phyloP scores from a whole-genome alignment of 345 rosid species.

The Camelina hispida region DNA sequence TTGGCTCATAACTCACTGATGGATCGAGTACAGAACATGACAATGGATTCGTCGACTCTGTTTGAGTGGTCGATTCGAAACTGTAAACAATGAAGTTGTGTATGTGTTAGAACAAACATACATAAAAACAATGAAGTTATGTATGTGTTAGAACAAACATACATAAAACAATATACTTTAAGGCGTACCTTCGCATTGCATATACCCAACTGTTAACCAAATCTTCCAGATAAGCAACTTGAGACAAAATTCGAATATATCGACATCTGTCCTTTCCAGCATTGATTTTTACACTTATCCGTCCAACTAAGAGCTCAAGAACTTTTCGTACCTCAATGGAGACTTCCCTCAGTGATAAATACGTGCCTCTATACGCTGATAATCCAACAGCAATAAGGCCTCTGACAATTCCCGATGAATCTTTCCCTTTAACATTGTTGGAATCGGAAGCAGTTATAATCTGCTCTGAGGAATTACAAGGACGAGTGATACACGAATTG shows the following conservation, averaged over 20 bases:
- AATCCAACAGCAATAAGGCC: slow-evolving; percentile 91
- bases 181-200: slow-evolving; percentile 75
- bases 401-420: slow-evolving; percentile 67
- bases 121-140: slow-evolving; percentile 19
- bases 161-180: slow-evolving; percentile 19
- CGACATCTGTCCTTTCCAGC: slow-evolving; percentile 83
- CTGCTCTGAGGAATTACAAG: slow-evolving; percentile 55
- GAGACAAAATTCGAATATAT: slow-evolving; percentile 77
- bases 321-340: slow-evolving; percentile 81
- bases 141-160: slow-evolving; percentile 27
- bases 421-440: slow-evolving; percentile 64
- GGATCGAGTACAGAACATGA: slow-evolving; percentile 42
- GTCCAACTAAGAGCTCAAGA: slow-evolving; percentile 82
- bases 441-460: slow-evolving; percentile 51
- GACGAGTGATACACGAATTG: slow-evolving; percentile 86
- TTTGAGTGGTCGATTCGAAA: slow-evolving; percentile 61
- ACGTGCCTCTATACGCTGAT: slow-evolving; percentile 75
- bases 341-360: slow-evolving; percentile 76
- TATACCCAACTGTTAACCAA: slow-evolving; percentile 87
- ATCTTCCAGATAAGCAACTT: slow-evolving; percentile 94
- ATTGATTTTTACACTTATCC: slow-evolving; percentile 72
- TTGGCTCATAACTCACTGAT: slow-evolving; percentile 44
- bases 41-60: slow-evolving; percentile 46
- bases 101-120: slow-evolving; percentile 26
- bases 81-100: slow-evolving; percentile 55